Percentiles rank a stretch among this genome's conserved stretches.
Conservation (phyloP, 1,284 basidiomycete genomes). For the Ganoderma sinense region DNA sequence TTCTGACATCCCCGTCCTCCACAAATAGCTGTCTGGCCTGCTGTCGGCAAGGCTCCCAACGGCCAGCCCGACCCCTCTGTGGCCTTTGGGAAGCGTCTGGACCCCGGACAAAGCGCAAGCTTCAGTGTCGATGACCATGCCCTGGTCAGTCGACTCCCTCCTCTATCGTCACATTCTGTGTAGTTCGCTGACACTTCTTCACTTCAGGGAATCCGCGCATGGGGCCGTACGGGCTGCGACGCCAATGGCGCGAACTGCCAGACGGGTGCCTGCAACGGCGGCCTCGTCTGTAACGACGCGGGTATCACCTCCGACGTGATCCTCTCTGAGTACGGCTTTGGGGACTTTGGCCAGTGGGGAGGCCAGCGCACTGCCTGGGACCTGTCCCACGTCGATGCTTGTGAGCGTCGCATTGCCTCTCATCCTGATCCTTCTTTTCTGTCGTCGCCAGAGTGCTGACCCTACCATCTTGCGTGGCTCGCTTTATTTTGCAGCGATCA, state of each 20-base stretch:
- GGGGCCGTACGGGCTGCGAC: conserved; percentile 8
- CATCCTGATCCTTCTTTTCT: neutral
- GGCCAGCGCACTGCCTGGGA: conserved; percentile 5
- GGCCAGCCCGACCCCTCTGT: conserved; percentile 6
- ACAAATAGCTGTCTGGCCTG: conserved; percentile 1
- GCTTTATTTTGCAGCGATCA: neutral
- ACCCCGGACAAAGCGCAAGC: conserved; percentile 5
- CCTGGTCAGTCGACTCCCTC: neutral
- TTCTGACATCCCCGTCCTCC: neutral
- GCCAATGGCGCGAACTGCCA: conserved; percentile 5
- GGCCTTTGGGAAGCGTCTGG: neutral
- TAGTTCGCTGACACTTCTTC: neutral
- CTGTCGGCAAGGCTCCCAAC: conserved; percentile 3
- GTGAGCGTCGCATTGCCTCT: neutral
- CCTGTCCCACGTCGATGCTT: neutral
- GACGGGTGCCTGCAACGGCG: conserved; percentile 5
- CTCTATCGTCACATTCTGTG: neutral
- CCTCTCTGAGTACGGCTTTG: conserved; percentile 1
- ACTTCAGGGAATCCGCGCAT: conserved; percentile 1
- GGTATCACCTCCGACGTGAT: conserved; percentile 5
- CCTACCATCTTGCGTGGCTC: too few relatives aligned
- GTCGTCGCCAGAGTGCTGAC: neutral
- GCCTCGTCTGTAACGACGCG: conserved; percentile 3
- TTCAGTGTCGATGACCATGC: neutral
- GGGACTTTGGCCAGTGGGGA: neutral